These are phyloP conservation scores for Teratosphaeria pseudoeucalypti DNA, from an alignment of 2,329 filamentous ascomycete genomes.

Conservation along the genomic window DNA sequence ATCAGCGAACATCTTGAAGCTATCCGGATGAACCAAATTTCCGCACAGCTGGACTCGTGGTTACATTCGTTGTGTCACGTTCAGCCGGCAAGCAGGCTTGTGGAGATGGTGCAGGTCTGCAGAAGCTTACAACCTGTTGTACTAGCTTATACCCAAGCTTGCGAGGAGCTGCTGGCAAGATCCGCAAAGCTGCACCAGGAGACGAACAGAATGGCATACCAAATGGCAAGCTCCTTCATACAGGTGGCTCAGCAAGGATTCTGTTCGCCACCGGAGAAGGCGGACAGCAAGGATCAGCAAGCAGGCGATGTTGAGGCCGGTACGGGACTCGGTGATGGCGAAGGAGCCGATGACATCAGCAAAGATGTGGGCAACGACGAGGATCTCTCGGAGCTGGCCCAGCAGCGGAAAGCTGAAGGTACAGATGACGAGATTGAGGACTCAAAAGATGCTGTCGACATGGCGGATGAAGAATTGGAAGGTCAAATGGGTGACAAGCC, in stretches of 20 bases:
- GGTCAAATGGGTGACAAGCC: constrained; percentile 62
- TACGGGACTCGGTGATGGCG: constrained; percentile 87
- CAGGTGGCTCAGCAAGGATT: constrained; percentile 78
- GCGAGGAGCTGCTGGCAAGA: not conserved
- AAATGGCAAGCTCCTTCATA: constrained; percentile 61
- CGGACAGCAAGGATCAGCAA: constrained; percentile 25
- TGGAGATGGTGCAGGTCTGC: not conserved
- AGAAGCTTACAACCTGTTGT: constrained; percentile 1
- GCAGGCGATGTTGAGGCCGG: constrained; percentile 78
- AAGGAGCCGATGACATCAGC: constrained; percentile 93
- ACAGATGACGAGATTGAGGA: constrained; percentile 56
- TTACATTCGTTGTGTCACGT: not conserved
- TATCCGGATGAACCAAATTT: not conserved
- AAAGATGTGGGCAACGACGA: constrained; percentile 94
- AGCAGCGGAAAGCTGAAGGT: constrained; percentile 54
- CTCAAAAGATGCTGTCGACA: constrained; percentile 78
- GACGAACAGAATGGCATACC: constrained; percentile 1
- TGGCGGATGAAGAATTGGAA: constrained; percentile 85
- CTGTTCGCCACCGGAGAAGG: constrained; percentile 78
- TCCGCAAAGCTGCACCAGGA: not conserved
- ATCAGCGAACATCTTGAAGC: not conserved
- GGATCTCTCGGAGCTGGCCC: constrained; percentile 80
- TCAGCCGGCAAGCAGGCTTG: not conserved
- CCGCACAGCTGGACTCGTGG: not conserved
- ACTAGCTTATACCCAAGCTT: constrained; percentile 16